phyloP scores from a whole-genome alignment of 768 basidiomycete species.

The Cubamyces sp. region DNA sequence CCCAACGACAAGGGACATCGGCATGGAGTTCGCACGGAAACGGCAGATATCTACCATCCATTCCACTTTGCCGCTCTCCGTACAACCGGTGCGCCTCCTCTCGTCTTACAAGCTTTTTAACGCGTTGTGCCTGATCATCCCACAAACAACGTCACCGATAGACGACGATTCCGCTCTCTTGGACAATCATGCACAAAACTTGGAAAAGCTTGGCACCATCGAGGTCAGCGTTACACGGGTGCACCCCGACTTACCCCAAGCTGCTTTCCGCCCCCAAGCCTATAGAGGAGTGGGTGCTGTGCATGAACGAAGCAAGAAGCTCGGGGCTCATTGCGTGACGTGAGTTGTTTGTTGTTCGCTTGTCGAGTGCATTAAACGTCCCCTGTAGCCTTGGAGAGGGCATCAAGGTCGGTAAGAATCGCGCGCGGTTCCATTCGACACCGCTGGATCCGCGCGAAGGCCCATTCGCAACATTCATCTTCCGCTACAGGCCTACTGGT shows the following conservation, averaged over 20 bases:
- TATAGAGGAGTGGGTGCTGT: conserved; percentile 14
- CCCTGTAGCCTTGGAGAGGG: conserved; percentile 14
- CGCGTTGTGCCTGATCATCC: not conserved
- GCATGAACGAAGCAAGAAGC: conserved; percentile 29
- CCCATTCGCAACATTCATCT: conserved; percentile 18
- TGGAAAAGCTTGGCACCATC: conserved; percentile 13
- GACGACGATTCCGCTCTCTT: conserved; percentile 18
- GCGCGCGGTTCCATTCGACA: not conserved
- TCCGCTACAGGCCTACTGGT: conserved; percentile 26
- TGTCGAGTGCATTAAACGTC: no score
- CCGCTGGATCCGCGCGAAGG: conserved; percentile 10
- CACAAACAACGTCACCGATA: not conserved
- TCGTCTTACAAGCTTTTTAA: not conserved
- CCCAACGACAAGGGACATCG: not conserved
- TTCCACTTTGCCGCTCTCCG: conserved; percentile 17
- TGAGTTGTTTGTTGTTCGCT: not conserved
- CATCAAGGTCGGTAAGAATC: not conserved
- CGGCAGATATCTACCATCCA: not conserved
- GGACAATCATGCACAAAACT: not conserved
- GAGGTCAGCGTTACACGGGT: conserved; percentile 9
- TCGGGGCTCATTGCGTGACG: conserved; percentile 23
- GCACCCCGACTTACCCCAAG: not conserved
- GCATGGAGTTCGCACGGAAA: not conserved
- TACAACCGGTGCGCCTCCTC: conserved; percentile 13
- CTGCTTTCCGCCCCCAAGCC: not conserved